Percentiles rank a stretch among this genome's conserved stretches.
These are phyloP conservation scores for Pythium coloratum DNA, from an alignment of 352 stramenopile genomes.

Conservation along the genomic window DNA sequence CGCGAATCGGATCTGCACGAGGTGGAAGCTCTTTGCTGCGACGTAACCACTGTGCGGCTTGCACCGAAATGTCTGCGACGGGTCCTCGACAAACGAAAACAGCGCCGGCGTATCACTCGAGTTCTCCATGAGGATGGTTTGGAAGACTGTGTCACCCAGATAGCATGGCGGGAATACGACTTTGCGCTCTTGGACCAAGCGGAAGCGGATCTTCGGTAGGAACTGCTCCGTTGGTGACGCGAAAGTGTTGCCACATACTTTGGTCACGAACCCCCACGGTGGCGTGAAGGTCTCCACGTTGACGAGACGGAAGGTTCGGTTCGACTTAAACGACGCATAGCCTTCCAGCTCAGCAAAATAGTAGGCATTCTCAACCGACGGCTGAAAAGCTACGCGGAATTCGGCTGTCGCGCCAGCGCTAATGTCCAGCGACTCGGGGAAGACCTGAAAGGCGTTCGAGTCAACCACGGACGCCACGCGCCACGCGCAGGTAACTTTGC, in stretches of 20 bases:
- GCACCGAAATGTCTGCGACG: constrained; percentile 61
- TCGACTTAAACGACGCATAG: constrained; percentile 91
- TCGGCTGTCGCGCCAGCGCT: constrained; percentile 61
- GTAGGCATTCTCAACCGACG: constrained; percentile 76
- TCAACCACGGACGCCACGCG: constrained; percentile 42
- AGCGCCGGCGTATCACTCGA: constrained; percentile 85
- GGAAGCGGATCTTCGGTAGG: constrained; percentile 80
- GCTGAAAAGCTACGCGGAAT: constrained; percentile 87
- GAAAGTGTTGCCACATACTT: constrained; percentile 89
- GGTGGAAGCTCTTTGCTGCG: constrained; percentile 70
- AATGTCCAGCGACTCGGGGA: constrained; percentile 78
- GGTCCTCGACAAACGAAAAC: constrained; percentile 80
- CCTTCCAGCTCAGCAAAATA: constrained; percentile 90
- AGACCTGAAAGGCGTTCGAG: constrained; percentile 63
- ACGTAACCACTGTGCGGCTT: constrained; percentile 74
- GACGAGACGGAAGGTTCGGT: constrained; percentile 92
- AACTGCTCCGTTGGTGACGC: constrained; percentile 80
- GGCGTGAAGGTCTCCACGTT: constrained; percentile 91
- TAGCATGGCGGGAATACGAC: constrained; percentile 88
- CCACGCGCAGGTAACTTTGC: constrained; percentile 84
- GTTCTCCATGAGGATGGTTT: constrained; percentile 89
- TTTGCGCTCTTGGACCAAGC: constrained; percentile 40
- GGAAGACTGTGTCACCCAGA: constrained; percentile 87
- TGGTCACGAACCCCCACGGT: constrained; percentile 83
- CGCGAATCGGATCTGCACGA: constrained; percentile 80